Evolutionary conservation across 1,284 basidiomycete genomes (phyloP).

Genomic region (Thelephora terrestris): DNA sequence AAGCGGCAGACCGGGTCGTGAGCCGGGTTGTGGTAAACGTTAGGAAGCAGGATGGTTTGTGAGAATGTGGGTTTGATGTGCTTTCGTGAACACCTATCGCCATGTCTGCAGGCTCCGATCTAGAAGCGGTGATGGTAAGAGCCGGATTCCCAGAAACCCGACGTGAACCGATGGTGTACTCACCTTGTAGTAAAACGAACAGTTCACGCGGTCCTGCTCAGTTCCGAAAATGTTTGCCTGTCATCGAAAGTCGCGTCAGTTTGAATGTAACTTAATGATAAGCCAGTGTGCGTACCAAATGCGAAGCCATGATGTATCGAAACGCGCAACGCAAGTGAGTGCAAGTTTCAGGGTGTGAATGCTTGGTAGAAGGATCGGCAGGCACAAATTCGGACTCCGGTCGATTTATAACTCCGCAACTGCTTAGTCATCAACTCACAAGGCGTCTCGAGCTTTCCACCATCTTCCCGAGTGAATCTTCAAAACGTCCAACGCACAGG

Average conservation of each 20-base stretch:
- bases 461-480: no score
- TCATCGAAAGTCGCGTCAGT: not conserved
- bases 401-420: no score
- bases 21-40: conserved; percentile 97
- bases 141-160: conserved; percentile 6
- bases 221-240: conserved; percentile 82
- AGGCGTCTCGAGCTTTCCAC: no score
- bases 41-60: conserved; percentile 95
- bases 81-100: conserved; percentile 94
- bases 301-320: conserved; percentile 41
- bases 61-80: conserved; percentile 97
- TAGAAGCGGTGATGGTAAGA: conserved; percentile 21
- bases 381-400: no score
- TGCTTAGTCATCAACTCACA: no score
- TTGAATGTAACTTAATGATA: not conserved
- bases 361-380: no score
- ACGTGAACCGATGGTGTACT: conserved; percentile 13
- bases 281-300: conserved; percentile 34
- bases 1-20: conserved; percentile 86
- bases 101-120: conserved; percentile 94
- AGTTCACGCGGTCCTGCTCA: conserved; percentile 90
- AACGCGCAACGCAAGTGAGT: no score
- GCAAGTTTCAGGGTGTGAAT: no score
- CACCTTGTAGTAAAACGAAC: conserved; percentile 93
- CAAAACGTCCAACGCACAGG: no score